A percentile compares a stretch with the other conserved stretches of the same genome.
These are phyloP conservation scores for Ambrosia trifida DNA, from an alignment of 129 eudicot species.

Conservation along the genomic window DNA sequence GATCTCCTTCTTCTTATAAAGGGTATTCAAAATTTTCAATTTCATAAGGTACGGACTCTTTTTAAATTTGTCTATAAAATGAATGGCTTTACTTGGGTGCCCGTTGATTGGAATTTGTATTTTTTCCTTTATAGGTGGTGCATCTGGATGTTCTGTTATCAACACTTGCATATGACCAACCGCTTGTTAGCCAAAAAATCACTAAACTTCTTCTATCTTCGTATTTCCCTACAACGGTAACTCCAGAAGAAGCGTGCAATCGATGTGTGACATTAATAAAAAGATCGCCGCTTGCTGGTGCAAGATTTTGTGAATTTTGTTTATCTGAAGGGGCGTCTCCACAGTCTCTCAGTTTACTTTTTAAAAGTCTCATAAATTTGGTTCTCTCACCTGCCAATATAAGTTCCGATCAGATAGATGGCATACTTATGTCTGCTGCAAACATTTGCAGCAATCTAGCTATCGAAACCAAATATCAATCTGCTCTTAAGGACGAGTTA, in stretches of 20 bases:
- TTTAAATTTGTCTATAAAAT: constrained; percentile 1
- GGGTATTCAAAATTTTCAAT: constrained; percentile 72
- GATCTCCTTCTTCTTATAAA: constrained; percentile 78
- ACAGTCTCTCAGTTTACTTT: constrained; percentile 57
- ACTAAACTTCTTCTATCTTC: constrained; percentile 90
- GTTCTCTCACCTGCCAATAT: constrained; percentile 46
- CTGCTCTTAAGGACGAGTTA: constrained; percentile 54
- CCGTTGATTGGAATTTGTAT: neutral
- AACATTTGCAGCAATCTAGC: constrained; percentile 60
- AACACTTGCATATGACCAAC: constrained; percentile 77
- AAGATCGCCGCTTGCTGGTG: constrained; percentile 91
- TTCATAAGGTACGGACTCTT: constrained; percentile 65
- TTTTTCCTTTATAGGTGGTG: constrained; percentile 59
- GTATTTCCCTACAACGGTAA: constrained; percentile 73
- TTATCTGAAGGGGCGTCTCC: constrained; percentile 72
- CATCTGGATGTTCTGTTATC: constrained; percentile 55
- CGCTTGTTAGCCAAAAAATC: constrained; percentile 73
- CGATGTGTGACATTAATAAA: constrained; percentile 80
- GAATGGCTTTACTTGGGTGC: neutral
- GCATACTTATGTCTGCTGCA: constrained; percentile 63
- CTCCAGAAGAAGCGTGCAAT: constrained; percentile 73
- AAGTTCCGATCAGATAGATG: constrained; percentile 55
- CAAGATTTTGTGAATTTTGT: constrained; percentile 88
- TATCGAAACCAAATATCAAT: constrained; percentile 39
- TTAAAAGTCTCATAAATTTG: constrained; percentile 46